These are phyloP conservation scores for Penicillium sp. DNA, from an alignment of 2,329 filamentous ascomycete species.

Conservation along the genomic window DNA sequence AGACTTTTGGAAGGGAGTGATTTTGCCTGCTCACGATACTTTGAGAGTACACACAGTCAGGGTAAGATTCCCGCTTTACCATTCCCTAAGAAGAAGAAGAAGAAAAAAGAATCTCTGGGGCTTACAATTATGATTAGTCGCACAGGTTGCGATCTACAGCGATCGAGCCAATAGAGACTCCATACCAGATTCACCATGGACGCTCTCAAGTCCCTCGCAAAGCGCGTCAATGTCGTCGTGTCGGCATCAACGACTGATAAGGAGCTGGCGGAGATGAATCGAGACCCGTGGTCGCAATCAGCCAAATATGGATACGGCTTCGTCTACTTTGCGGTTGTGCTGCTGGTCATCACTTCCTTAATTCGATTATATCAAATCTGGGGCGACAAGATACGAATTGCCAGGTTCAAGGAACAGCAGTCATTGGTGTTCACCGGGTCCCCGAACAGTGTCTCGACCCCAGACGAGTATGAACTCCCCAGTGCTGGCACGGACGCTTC, in stretches of 20 bases:
- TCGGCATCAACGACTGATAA: slow-evolving; percentile 62
- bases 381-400: slow-evolving; percentile 91
- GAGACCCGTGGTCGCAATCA: slow-evolving; percentile 79
- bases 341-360: slow-evolving; percentile 70
- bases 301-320: slow-evolving; percentile 87
- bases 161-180: neutral
- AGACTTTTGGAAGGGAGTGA: slow-evolving; percentile 16
- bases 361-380: slow-evolving; percentile 85
- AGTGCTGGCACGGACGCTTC: slow-evolving; percentile 65
- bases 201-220: slow-evolving; percentile 41
- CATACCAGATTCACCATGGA: slow-evolving; percentile 23
- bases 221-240: slow-evolving; percentile 63
- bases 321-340: slow-evolving; percentile 82
- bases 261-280: slow-evolving; percentile 61
- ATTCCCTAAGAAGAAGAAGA: neutral
- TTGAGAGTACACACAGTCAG: neutral
- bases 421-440: slow-evolving; percentile 65
- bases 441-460: slow-evolving; percentile 60
- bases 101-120: neutral
- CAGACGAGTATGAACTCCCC: slow-evolving; percentile 66
- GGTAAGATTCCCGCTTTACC: neutral
- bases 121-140: neutral
- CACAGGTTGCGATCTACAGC: slow-evolving; percentile 1
- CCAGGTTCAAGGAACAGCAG: slow-evolving; percentile 83
- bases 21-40: slow-evolving; percentile 1